Percentiles rank a stretch among this genome's conserved stretches.
phyloP scores from a whole-genome alignment of 345 rosid species.

The Murraya paniculata region DNA sequence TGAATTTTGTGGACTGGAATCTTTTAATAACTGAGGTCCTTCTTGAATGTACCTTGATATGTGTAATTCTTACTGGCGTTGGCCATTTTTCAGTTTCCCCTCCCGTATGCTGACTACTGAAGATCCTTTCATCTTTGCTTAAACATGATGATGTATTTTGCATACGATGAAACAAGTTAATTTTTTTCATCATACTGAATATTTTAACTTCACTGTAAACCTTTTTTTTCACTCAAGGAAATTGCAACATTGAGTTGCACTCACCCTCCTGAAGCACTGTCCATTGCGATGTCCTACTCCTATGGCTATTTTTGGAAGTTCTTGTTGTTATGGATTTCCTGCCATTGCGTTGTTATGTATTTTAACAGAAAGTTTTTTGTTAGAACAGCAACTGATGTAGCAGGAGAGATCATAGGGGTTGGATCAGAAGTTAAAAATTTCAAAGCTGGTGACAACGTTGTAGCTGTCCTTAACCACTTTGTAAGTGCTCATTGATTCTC shows the following conservation, averaged over 20 bases:
- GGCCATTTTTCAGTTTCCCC: not conserved
- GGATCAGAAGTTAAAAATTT: slow-evolving; percentile 61
- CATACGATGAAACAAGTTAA: not conserved
- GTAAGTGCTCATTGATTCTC: slow-evolving; percentile 35
- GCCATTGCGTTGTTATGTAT: not conserved
- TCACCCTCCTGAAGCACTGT: not conserved
- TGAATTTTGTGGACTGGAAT: not conserved
- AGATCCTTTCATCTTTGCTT: not conserved
- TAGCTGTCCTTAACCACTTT: slow-evolving; percentile 38
- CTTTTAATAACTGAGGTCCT: not conserved
- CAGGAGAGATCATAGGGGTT: slow-evolving; percentile 68
- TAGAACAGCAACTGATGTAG: slow-evolving; percentile 67
- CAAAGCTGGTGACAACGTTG: slow-evolving; percentile 79
- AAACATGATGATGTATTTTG: not conserved
- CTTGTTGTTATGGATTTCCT: not conserved
- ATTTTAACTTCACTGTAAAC: not conserved
- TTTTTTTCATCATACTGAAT: not conserved
- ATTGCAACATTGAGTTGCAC: not conserved
- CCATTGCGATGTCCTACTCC: not conserved
- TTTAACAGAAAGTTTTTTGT: slow-evolving; percentile 3
- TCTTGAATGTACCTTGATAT: not conserved
- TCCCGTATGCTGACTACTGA: not conserved
- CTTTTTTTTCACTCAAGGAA: not conserved
- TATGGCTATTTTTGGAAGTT: not conserved
- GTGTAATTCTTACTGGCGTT: not conserved